Evolutionary conservation across 257 asterid species (phyloP), one percentile per base, ranked within the genome.

Genomic region (Nicotiana paniculata): DNA sequence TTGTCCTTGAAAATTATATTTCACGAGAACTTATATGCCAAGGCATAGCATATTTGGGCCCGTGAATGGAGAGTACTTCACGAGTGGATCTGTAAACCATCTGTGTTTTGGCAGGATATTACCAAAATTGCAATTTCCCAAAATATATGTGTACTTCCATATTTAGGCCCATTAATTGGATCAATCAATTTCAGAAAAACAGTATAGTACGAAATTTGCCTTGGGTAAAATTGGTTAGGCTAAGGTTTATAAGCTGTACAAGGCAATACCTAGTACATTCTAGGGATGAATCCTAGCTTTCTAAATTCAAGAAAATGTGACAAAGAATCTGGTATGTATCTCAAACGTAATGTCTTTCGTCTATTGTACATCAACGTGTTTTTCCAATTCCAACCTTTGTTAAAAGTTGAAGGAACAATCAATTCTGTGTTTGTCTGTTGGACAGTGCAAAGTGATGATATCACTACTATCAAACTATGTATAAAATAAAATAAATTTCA

Each of bases 241-340:
- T 43, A 70, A 70, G 59, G 35, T 70, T 70, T 70, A 70, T 70
- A 70, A 43, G 58, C 59, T 70, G 35, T 35, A n/a, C 3, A 43
- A 70, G 78, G 78, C 35, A 43, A 70, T 70, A 39, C 78, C 58
- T 21, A 70, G 37, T 21, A 46, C 58, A 70, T 21, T 70, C 46
- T 70, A 43, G 77, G 78, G 78, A 21, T 43, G 78, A 70, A 70
- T 70, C 59, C 78, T 70, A 70, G 78, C 21, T 43, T 70, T 70
- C 58, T 21, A 70, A 21, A 21, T 43, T 46, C 37, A 70, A 70
- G 78, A 70, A 70, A 70, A 21, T 70, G 58, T 70, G 35, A 70
- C 78, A 43, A 5, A 43, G 21, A 43, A 43, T 43, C 9, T 70
- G 77, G 77, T 43, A 46, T 43, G 58, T 43, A 43, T 43, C 30